phyloP scores from a whole-genome alignment of 805 yeast species.

The Zygosaccharomyces kombuchaensis region DNA sequence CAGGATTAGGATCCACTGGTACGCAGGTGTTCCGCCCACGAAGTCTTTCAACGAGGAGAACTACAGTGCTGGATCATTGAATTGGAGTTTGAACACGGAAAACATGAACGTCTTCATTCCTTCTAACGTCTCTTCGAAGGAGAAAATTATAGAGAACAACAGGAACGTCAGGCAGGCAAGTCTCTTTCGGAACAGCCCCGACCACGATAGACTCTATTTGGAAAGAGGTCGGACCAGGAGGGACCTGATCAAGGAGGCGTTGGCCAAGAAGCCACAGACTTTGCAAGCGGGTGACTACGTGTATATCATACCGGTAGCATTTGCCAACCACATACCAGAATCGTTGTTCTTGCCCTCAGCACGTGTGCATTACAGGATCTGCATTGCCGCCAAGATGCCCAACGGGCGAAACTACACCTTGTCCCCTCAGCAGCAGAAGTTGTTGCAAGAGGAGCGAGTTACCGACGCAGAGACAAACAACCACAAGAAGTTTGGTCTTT shows the following conservation, averaged over 20 bases:
- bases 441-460: constrained; percentile 2
- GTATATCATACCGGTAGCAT: constrained; percentile 57
- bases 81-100: constrained; percentile 42
- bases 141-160: constrained; percentile 24
- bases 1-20: constrained; percentile 47
- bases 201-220: constrained; percentile 16
- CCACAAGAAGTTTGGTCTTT: constrained; percentile 14
- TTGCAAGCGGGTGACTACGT: constrained; percentile 65
- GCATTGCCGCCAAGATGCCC: constrained; percentile 17
- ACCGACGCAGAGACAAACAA: constrained; percentile 15
- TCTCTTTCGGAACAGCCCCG: constrained; percentile 19
- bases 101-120: constrained; percentile 45
- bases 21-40: constrained; percentile 48
- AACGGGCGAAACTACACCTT: constrained; percentile 6
- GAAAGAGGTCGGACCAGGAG: constrained; percentile 18
- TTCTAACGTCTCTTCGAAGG: constrained; percentile 20
- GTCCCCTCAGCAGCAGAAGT: constrained; percentile 4
- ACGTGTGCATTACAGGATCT: constrained; percentile 22
- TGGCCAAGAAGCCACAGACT: constrained; percentile 4
- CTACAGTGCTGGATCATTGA: constrained; percentile 44
- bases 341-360: constrained; percentile 36
- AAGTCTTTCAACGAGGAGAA: constrained; percentile 42
- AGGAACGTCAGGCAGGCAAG: constrained; percentile 15
- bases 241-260: constrained; percentile 10
- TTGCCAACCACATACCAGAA: constrained; percentile 63